Conservation (phyloP, 805 yeast genomes). For the Torulaspora indica region DNA sequence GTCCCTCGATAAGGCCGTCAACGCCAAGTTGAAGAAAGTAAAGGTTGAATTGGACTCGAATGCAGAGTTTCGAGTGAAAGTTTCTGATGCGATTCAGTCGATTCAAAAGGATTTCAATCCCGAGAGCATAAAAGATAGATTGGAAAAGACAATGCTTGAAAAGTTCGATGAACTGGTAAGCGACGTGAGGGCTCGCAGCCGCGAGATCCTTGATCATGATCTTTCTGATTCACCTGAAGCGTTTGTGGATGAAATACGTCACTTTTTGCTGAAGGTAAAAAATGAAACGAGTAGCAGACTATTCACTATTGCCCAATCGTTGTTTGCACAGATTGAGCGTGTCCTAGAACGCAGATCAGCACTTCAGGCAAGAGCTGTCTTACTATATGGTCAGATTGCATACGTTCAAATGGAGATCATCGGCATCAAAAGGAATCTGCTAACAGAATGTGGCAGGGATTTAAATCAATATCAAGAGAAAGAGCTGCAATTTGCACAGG, state of each 20-base stretch:
- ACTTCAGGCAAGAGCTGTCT: slow-evolving; percentile 35
- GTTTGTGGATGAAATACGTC: slow-evolving; percentile 6
- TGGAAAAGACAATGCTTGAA: slow-evolving; percentile 26
- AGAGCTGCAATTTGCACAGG: slow-evolving; percentile 34
- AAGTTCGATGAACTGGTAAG: slow-evolving; percentile 26
- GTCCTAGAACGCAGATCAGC: slow-evolving; percentile 32
- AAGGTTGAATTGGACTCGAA: slow-evolving; percentile 21
- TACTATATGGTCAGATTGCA: slow-evolving; percentile 33
- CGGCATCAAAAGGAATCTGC: slow-evolving; percentile 32
- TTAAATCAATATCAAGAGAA: slow-evolving; percentile 27
- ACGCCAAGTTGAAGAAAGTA: slow-evolving; percentile 16
- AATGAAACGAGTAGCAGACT: slow-evolving; percentile 19
- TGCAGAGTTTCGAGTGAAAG: slow-evolving; percentile 10
- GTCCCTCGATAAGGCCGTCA: slow-evolving; percentile 15
- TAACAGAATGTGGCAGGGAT: slow-evolving; percentile 33
- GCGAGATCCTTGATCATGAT: slow-evolving; percentile 20
- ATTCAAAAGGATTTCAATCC: slow-evolving; percentile 14
- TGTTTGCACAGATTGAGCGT: slow-evolving; percentile 24
- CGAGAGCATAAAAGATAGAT: slow-evolving; percentile 17
- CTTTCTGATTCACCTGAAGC: slow-evolving; percentile 12
- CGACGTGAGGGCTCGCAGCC: slow-evolving; percentile 17
- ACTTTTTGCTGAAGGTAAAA: slow-evolving; percentile 11
- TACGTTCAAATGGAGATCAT: slow-evolving; percentile 39
- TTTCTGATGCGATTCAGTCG: slow-evolving; percentile 10
- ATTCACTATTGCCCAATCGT: slow-evolving; percentile 28